These are phyloP conservation scores for Mycena filopes DNA, from an alignment of 768 basidiomycete species.

Conservation along the genomic window DNA sequence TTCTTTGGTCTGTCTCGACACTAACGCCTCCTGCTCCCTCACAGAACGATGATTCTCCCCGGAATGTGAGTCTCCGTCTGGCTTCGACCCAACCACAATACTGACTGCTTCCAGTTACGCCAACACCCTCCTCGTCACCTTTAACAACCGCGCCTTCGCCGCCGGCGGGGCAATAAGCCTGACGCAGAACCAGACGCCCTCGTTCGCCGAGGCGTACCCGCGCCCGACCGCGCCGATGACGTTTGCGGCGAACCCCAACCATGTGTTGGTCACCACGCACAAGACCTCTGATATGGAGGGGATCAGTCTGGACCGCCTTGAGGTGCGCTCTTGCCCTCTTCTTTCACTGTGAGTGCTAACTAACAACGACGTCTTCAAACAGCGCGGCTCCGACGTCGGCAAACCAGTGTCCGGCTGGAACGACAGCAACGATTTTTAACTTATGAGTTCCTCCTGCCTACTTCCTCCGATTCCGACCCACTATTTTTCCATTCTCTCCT, in stretches of 20 bases:
- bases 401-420: constrained; percentile 14
- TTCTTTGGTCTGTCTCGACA: neutral
- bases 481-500: neutral
- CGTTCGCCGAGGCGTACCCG: constrained; percentile 21
- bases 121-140: constrained; percentile 29
- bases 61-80: constrained; percentile 20
- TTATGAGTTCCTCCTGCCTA: too few species aligned
- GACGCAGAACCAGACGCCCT: constrained; percentile 7
- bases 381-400: constrained; percentile 3
- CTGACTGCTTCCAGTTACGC: constrained; percentile 15
- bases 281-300: constrained; percentile 18
- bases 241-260: constrained; percentile 27
- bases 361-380: neutral
- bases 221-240: constrained; percentile 20
- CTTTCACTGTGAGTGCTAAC: neutral
- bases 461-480: too few species aligned
- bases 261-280: constrained; percentile 21
- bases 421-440: constrained; percentile 6
- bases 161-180: neutral
- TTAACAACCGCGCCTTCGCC: constrained; percentile 28
- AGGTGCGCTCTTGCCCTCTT: constrained; percentile 11
- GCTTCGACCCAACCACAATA: neutral
- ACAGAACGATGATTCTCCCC: constrained; percentile 25
- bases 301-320: constrained; percentile 26
- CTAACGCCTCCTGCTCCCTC: neutral